Conservation (phyloP, 106 monocot genomes). For the Hemerocallis citrina region DNA sequence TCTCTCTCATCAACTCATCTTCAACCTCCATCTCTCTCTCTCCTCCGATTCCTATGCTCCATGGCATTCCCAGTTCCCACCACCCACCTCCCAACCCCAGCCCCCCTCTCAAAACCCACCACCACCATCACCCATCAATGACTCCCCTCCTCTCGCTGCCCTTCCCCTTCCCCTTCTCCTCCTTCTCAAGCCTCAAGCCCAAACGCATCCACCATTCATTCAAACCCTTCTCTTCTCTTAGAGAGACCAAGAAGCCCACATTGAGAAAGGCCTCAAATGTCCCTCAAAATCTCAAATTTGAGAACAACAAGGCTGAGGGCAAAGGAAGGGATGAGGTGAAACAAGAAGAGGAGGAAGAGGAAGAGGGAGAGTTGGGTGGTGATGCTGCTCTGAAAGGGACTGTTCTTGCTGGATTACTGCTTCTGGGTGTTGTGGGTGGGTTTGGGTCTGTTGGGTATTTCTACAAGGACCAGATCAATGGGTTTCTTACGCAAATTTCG, state of each 20-base stretch:
- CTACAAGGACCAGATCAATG: slow-evolving; percentile 81
- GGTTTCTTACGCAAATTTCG: slow-evolving; percentile 79
- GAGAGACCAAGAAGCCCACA: slow-evolving; percentile 48
- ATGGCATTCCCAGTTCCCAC: slow-evolving; percentile 16
- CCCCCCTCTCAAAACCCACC: neutral
- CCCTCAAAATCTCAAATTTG: slow-evolving; percentile 50
- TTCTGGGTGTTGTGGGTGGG: slow-evolving; percentile 73
- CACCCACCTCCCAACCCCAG: neutral
- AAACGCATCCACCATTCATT: slow-evolving; percentile 11
- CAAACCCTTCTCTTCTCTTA: slow-evolving; percentile 45
- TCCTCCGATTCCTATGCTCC: no score
- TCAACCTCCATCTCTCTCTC: no score
- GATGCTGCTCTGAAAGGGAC: slow-evolving; percentile 56
- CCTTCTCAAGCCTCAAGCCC: slow-evolving; percentile 8
- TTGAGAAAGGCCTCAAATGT: slow-evolving; percentile 57
- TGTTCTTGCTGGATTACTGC: slow-evolving; percentile 66
- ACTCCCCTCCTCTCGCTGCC: slow-evolving; percentile 11
- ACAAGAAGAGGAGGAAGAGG: no score
- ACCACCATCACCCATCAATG: slow-evolving; percentile 7
- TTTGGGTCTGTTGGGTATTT: slow-evolving; percentile 64
- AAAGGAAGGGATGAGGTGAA: slow-evolving; percentile 31
- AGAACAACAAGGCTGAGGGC: slow-evolving; percentile 13
- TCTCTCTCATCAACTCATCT: no score
- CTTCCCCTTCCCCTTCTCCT: slow-evolving; percentile 28
- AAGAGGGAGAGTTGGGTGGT: slow-evolving; percentile 20